phyloP scores from a whole-genome alignment of 1,284 basidiomycete species.

The Vanrija humicola region DNA sequence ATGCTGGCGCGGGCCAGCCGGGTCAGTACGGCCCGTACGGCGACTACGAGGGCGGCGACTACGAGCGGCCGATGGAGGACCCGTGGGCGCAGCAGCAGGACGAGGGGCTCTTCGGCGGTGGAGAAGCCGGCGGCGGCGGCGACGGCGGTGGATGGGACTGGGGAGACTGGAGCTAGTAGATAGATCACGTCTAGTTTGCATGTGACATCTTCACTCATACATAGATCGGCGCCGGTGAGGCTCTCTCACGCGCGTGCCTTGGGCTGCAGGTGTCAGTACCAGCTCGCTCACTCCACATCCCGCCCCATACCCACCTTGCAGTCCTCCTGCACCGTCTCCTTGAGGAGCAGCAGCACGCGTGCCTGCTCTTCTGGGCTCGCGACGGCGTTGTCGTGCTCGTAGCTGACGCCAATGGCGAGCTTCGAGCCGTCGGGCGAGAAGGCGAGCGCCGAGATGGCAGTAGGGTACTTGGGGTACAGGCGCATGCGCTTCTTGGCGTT shows the following conservation, averaged over 20 bases:
- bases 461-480: constrained; percentile 75
- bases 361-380: constrained; percentile 33
- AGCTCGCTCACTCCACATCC: neutral
- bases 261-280: neutral
- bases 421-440: constrained; percentile 80
- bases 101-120: neutral
- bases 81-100: constrained; percentile 22
- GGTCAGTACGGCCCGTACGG: constrained; percentile 18
- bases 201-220: neutral
- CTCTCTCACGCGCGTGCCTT: constrained; percentile 4
- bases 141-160: constrained; percentile 7
- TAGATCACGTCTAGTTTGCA: neutral
- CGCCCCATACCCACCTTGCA: constrained; percentile 37
- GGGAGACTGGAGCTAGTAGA: constrained; percentile 22
- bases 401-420: constrained; percentile 75
- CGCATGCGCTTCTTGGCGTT: constrained; percentile 91
- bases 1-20: neutral
- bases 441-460: constrained; percentile 66
- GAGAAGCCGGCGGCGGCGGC: neutral
- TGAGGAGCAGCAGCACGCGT: constrained; percentile 42
- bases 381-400: constrained; percentile 79
- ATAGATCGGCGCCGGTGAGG: too few relatives aligned
- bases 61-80: constrained; percentile 21
- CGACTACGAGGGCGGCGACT: constrained; percentile 5
- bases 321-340: constrained; percentile 50